Evolutionary conservation across 2,329 filamentous ascomycete genomes (phyloP), one percentile per base, ranked within the genome.

Genomic region (Monosporascus sp.): DNA sequence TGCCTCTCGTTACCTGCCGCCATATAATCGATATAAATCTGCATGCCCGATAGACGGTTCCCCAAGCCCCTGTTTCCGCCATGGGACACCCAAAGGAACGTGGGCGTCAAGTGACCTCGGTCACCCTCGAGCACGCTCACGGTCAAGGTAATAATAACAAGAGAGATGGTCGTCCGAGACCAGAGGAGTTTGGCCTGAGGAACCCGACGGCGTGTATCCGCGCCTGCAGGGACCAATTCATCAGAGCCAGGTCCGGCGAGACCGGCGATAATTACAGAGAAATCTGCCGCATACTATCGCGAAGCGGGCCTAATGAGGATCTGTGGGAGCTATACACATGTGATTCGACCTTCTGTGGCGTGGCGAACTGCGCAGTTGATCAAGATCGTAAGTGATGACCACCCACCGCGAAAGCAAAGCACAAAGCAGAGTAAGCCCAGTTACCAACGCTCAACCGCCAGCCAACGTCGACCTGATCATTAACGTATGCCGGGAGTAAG

Each of bases 381-480:
- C 53, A 75, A 63, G 77, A 79, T 61, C 78, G 79, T 77, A 61
- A 70, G 75, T 74, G 27, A 48, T 27, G 45, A 43, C 37, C 48
- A 25, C 5, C 38, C 38, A 37, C 37, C 17, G 22, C 43, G 3
- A 31, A 24, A 25, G 15, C 25, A 48, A 35, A 27, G 31, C n/a
- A 24, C 22, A 38, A 38, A 43, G 14, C 17, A 24, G n/a, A 24
- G 24, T 53, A 25, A 17, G 47, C 55, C 43, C 15, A 15, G n/a
- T 18, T 46, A 46, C 43, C 59, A 50, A 59, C 50, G 3, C 20
- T 9, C 27, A 18, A 7, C 20, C 20, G 14, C 20, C 50, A 82
- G 79, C 78, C 47, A 79, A 72, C 59, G 74, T 81, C 50, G 75
- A 79, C 58, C 68, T 70, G 61, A 68, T 81, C 53, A 78, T 81